phyloP scores from a whole-genome alignment of 345 rosid genomes.

The Euphorbia pulcherrima region DNA sequence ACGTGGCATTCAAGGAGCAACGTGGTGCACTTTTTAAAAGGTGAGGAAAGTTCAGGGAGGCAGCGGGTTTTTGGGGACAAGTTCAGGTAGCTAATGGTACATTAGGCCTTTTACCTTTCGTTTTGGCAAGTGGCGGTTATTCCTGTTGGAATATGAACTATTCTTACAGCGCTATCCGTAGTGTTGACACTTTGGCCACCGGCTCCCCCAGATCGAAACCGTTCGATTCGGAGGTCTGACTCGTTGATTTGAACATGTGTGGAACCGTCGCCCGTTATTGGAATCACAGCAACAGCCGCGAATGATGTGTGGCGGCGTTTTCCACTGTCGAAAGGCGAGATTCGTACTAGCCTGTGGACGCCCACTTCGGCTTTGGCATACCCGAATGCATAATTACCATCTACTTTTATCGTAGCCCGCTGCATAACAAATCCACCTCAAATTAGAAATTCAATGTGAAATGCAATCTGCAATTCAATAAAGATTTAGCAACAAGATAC shows the following conservation, averaged over 20 bases:
- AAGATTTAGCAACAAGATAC: not conserved
- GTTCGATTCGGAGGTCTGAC: conserved; percentile 81
- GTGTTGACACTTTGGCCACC: conserved; percentile 94
- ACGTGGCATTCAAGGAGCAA: too few relatives aligned
- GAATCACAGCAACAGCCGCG: conserved; percentile 98
- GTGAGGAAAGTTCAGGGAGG: too few relatives aligned
- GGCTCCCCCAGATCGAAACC: conserved; percentile 86
- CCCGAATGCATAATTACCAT: conserved; percentile 91
- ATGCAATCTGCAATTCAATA: not conserved
- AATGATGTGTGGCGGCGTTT: conserved; percentile 93
- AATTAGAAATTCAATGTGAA: conserved; percentile 10
- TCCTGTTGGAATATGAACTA: conserved; percentile 88
- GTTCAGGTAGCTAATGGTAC: too few relatives aligned
- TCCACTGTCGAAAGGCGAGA: conserved; percentile 87
- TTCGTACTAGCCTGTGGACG: conserved; percentile 90
- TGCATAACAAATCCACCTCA: conserved; percentile 28
- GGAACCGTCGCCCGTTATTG: conserved; percentile 70
- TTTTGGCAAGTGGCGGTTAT: conserved; percentile 84
- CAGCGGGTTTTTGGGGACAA: not conserved
- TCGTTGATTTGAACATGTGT: conserved; percentile 79
- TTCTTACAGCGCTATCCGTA: conserved; percentile 94
- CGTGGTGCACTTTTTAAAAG: too few relatives aligned
- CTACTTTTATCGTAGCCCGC: conserved; percentile 94
- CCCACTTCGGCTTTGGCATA: conserved; percentile 97
- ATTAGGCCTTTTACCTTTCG: too few relatives aligned